A percentile compares a stretch with the other conserved stretches of the same genome.
These are phyloP conservation scores for Peniophora sp. DNA, from an alignment of 1,284 basidiomycete species.

Conservation along the genomic window DNA sequence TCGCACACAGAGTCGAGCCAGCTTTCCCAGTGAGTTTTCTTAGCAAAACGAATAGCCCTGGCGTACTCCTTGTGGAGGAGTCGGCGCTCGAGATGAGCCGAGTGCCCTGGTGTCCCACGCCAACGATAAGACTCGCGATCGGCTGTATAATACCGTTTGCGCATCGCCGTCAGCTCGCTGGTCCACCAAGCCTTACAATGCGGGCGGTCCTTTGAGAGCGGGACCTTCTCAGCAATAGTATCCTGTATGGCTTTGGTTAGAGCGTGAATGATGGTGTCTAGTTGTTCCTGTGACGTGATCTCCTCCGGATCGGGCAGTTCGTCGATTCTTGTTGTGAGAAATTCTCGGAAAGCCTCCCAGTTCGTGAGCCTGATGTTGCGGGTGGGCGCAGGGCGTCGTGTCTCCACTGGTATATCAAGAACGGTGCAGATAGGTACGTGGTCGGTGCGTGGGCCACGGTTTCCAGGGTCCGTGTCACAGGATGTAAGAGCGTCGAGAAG, in stretches of 20 bases:
- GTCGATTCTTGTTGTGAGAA: slow-evolving; percentile 7
- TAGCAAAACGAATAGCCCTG: slow-evolving; percentile 20
- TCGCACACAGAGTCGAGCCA: slow-evolving; percentile 23
- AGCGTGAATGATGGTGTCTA: slow-evolving; percentile 6
- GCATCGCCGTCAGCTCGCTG: slow-evolving; percentile 14
- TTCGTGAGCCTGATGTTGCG: slow-evolving; percentile 26
- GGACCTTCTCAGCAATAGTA: slow-evolving; percentile 14
- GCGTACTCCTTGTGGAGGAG: slow-evolving; percentile 14
- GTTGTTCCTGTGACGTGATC: slow-evolving; percentile 4
- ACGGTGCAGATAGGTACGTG: slow-evolving; percentile 19
- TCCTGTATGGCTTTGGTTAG: slow-evolving; percentile 9
- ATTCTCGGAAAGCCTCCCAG: slow-evolving; percentile 15
- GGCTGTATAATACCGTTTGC: slow-evolving; percentile 10
- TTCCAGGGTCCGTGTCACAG: slow-evolving; percentile 12
- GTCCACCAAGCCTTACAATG: slow-evolving; percentile 20
- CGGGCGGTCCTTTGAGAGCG: slow-evolving; percentile 13
- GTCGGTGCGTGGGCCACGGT: slow-evolving; percentile 14
- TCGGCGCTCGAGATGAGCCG: slow-evolving; percentile 6
- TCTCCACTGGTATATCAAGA: slow-evolving; percentile 18
- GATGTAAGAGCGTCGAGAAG: slow-evolving; percentile 12
- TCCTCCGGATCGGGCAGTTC: background rate
- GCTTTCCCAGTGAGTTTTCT: slow-evolving; percentile 25
- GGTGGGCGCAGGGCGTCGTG: slow-evolving; percentile 22
- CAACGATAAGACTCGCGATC: slow-evolving; percentile 8
- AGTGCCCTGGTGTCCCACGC: slow-evolving; percentile 12